These are phyloP conservation scores for Yamagishiella unicocca DNA, from an alignment of 139 green algal genomes.

Conservation along the genomic window DNA sequence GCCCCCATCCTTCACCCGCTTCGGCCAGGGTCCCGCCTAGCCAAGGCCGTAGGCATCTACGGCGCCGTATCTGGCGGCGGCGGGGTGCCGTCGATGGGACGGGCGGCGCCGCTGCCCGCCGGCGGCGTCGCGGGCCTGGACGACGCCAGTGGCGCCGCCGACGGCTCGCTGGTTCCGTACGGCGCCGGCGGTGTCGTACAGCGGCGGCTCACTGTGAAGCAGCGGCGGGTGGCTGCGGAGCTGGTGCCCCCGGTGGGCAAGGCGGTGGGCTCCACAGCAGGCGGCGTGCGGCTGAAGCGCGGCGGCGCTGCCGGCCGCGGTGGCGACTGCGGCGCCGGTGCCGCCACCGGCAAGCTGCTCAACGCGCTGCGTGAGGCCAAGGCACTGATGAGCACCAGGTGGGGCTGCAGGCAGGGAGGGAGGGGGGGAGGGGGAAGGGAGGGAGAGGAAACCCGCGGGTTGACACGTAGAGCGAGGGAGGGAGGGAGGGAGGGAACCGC, in stretches of 20 bases:
- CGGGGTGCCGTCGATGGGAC: too few species aligned
- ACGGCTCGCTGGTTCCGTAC: background rate
- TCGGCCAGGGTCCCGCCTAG: background rate
- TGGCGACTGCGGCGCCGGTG: background rate
- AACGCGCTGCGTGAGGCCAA: constrained; percentile 37
- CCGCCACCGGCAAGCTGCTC: background rate
- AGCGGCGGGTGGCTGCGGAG: background rate
- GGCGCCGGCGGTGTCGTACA: background rate
- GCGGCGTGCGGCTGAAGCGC: background rate
- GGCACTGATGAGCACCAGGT: constrained; percentile 4
- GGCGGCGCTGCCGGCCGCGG: background rate
- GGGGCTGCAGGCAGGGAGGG: background rate
- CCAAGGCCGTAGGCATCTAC: background rate
- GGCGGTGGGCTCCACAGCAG: background rate
- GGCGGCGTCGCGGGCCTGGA: background rate
- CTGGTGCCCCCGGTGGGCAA: background rate
- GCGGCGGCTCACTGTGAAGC: background rate
- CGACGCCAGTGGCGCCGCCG: constrained; percentile 1
- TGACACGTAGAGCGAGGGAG: too few species aligned
- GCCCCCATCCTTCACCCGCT: background rate
- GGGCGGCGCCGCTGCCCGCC: background rate
- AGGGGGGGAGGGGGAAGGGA: too few species aligned
- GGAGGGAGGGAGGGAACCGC: too few species aligned
- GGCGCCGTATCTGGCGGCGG: background rate
- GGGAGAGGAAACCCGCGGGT: too few species aligned